phyloP scores from a whole-genome alignment of 2,329 filamentous ascomycete species.

The Clonostachys rosea region DNA sequence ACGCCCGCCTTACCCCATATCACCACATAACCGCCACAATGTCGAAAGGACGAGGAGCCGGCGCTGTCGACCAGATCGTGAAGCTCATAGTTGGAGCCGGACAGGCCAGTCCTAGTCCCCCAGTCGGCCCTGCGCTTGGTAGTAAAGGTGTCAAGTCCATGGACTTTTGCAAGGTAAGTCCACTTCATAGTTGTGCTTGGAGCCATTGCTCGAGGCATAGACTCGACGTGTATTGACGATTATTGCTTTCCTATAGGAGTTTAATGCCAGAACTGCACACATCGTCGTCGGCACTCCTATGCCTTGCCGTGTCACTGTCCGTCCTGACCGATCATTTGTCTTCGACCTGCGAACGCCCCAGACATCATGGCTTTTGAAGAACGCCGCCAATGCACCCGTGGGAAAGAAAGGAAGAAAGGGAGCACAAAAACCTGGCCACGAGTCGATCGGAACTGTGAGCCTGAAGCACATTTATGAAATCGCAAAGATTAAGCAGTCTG shows the following conservation, averaged over 20 bases:
- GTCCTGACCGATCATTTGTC: conserved; percentile 85
- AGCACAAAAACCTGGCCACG: conserved; percentile 68
- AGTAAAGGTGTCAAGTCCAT: conserved; percentile 98
- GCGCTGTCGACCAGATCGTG: conserved; percentile 67
- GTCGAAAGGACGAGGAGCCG: conserved; percentile 42
- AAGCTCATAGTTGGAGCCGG: conserved; percentile 97
- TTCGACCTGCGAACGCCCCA: conserved; percentile 93
- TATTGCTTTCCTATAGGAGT: conserved; percentile 61
- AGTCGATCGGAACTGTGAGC: conserved; percentile 78
- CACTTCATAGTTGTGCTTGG: neutral
- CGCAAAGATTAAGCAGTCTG: conserved; percentile 87
- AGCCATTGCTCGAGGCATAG: too few species aligned
- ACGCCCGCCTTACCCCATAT: too few species aligned
- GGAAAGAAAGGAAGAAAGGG: conserved; percentile 75
- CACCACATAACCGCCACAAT: conserved; percentile 24
- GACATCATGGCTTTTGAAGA: conserved; percentile 85
- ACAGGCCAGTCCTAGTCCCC: conserved; percentile 89
- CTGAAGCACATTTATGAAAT: conserved; percentile 98
- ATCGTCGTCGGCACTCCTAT: conserved; percentile 80
- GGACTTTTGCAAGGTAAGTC: conserved; percentile 92
- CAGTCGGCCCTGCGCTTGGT: conserved; percentile 92
- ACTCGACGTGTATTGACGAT: too few species aligned
- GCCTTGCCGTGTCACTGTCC: conserved; percentile 85
- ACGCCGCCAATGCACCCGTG: conserved; percentile 70
- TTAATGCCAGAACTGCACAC: conserved; percentile 90